A percentile compares a stretch with the other conserved stretches of the same genome.
Evolutionary conservation across 306 rosid genomes (phyloP).

Genomic region (Begonia peltatifolia): DNA sequence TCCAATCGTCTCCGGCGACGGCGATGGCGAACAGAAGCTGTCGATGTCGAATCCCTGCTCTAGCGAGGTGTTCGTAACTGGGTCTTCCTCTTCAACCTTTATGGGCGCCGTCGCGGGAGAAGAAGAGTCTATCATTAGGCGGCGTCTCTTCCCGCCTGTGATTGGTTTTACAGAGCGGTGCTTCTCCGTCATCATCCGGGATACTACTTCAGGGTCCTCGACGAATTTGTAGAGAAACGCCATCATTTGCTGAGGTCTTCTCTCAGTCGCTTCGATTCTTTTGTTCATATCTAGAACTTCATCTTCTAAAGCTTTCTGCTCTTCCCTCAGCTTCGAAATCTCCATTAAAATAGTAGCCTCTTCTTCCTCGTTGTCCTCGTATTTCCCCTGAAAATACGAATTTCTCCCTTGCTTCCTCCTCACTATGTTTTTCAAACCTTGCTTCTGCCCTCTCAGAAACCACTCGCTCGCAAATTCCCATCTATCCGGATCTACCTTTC

Average conservation of each 20-base stretch:
- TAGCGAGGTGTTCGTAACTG: conserved; percentile 23
- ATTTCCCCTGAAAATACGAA: conserved; percentile 9
- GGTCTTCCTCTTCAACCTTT: conserved; percentile 40
- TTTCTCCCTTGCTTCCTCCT: conserved; percentile 32
- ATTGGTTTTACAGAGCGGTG: conserved; percentile 10
- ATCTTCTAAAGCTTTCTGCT: conserved; percentile 48
- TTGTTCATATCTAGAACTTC: conserved; percentile 57
- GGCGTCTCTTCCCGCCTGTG: conserved; percentile 26
- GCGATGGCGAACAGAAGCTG: conserved; percentile 9
- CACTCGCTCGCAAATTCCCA: conserved; percentile 98
- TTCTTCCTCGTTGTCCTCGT: conserved; percentile 41
- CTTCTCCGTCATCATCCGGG: conserved; percentile 33
- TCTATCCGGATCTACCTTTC: conserved; percentile 80
- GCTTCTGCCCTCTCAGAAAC: conserved; percentile 74
- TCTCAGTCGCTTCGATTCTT: conserved; percentile 61
- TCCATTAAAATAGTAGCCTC: conserved; percentile 41
- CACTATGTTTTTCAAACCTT: conserved; percentile 42
- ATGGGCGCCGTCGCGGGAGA: conserved; percentile 20
- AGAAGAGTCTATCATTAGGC: conserved; percentile 18
- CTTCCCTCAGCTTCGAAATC: conserved; percentile 53
- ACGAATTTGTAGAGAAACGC: conserved; percentile 50
- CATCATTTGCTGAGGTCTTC: conserved; percentile 83
- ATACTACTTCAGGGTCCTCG: conserved; percentile 57
- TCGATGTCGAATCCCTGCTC: conserved; percentile 35
- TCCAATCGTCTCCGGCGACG: conserved; percentile 12